Evolutionary conservation across 2,329 filamentous ascomycete genomes (phyloP), one percentile per base, ranked within the genome.

Genomic region (Aureobasidium melanogenum): DNA sequence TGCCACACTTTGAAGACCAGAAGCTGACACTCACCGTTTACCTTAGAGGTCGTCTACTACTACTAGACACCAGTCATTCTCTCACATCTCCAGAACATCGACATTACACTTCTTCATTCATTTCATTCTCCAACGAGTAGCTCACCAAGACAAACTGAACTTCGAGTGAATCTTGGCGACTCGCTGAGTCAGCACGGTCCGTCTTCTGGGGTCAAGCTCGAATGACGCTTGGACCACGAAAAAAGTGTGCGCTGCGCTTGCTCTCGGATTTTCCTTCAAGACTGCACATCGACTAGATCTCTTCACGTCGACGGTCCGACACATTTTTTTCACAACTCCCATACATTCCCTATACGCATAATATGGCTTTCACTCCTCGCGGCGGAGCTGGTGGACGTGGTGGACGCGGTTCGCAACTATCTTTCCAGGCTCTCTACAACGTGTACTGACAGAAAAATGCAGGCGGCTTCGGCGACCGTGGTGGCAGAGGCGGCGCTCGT

Each of bases 291-390:
- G 41, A 26, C 22, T 10, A 24, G 4, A 22, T 24, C n/a, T 22
- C 32, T 44, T 15, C 22, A 24, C 22, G n/a, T 44, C 38, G 28
- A 55, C 32, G 32, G 32, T 36, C 32, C 14, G 12, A 36, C 32
- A 6, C 14, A 36, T 15, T 36, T 36, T 32, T 5, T 36, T 36
- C 32, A 36, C 52, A 32, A 24, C 22, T 15, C 32, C 19, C 38
- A 44, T 24, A 15, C 34, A 43, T 38, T 10, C 28, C 8, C 12
- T 28, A 6, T 10, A 17, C 36, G 19, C 4, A 54, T 32, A 57
- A 38, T 63, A 79, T 79, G 76, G 74, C 75, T 61, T 79, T 77
- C 69, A 77, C 76, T 67, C 77, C 77, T 19, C 19, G 46, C 62
- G 64, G 70, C 19, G 63, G 46, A 30, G 19, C 30, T 2, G 67